Evolutionary conservation across 352 stramenopile species (phyloP).

Genomic region (Globisporangium apiculatum): DNA sequence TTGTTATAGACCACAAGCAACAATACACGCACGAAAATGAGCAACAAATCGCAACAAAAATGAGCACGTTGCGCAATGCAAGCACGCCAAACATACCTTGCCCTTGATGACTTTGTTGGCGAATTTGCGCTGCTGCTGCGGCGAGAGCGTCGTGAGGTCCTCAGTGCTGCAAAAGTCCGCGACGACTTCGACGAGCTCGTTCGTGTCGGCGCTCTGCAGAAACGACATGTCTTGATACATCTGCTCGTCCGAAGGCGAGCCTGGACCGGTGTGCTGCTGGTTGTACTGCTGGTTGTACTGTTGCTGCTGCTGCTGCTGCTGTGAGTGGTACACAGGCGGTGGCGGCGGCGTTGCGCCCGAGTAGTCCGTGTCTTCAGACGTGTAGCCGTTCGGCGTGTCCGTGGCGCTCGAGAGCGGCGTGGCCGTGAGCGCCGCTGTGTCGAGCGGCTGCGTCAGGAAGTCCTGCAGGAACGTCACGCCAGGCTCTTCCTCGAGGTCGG

Average conservation of each 20-base stretch:
- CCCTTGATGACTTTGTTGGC: slow-evolving; percentile 75
- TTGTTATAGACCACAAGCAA: background rate
- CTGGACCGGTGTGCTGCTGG: background rate
- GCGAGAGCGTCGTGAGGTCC: slow-evolving; percentile 36
- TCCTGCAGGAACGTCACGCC: slow-evolving; percentile 63
- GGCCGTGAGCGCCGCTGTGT: slow-evolving; percentile 13
- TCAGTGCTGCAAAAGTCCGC: slow-evolving; percentile 39
- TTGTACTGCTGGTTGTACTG: background rate
- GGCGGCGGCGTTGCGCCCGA: slow-evolving; percentile 36
- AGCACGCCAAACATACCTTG: slow-evolving; percentile 26
- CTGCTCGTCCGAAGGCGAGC: slow-evolving; percentile 46
- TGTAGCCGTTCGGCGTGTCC: slow-evolving; percentile 72
- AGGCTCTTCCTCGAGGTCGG: slow-evolving; percentile 56
- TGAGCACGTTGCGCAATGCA: background rate
- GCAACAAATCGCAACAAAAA: background rate
- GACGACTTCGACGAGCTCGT: slow-evolving; percentile 56
- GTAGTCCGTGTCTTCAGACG: slow-evolving; percentile 81
- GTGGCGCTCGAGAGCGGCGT: slow-evolving; percentile 18
- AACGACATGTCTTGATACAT: slow-evolving; percentile 78
- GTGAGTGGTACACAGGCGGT: background rate
- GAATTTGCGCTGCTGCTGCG: slow-evolving; percentile 47
- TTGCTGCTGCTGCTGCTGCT: background rate
- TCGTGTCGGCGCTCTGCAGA: slow-evolving; percentile 43
- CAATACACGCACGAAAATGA: background rate
- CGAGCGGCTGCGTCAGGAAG: slow-evolving; percentile 18